Evolutionary conservation across 768 basidiomycete genomes (phyloP).

Genomic region (Dictyophora rubrovolvata): DNA sequence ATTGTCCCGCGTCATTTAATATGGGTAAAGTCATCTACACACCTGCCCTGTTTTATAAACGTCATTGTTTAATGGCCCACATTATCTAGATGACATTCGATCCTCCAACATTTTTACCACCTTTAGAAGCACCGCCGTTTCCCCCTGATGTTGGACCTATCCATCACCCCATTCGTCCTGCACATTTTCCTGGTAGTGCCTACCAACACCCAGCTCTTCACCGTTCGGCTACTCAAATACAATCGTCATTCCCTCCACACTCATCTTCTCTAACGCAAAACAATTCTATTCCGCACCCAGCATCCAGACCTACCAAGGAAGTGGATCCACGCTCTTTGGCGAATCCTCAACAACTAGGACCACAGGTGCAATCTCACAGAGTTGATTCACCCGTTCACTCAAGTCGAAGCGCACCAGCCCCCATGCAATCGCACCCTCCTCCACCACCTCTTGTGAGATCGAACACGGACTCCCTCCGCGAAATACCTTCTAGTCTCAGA

Average conservation of each 20-base stretch:
- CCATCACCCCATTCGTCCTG: slow-evolving; percentile 1
- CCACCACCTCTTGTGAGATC: not conserved
- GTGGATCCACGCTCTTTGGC: not conserved
- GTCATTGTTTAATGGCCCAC: not conserved
- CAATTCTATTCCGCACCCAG: not conserved
- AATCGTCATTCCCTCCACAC: not conserved
- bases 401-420: not conserved
- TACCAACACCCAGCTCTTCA: not conserved
- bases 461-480: not conserved
- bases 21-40: not conserved
- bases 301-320: not conserved
- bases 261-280: not conserved
- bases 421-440: not conserved
- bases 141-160: not conserved
- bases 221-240: not conserved
- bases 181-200: slow-evolving; percentile 1
- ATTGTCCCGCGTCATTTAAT: not conserved
- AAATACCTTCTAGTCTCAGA: not conserved
- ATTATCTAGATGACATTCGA: not conserved
- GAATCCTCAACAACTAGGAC: not conserved
- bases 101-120: not conserved
- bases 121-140: slow-evolving; percentile 2
- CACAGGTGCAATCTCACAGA: not conserved
- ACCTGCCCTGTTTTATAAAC: not conserved
- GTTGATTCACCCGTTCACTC: not conserved